Base-by-base conservation (phyloP, 1,139 yeast species). In the Protomyces macrosporus region DNA sequence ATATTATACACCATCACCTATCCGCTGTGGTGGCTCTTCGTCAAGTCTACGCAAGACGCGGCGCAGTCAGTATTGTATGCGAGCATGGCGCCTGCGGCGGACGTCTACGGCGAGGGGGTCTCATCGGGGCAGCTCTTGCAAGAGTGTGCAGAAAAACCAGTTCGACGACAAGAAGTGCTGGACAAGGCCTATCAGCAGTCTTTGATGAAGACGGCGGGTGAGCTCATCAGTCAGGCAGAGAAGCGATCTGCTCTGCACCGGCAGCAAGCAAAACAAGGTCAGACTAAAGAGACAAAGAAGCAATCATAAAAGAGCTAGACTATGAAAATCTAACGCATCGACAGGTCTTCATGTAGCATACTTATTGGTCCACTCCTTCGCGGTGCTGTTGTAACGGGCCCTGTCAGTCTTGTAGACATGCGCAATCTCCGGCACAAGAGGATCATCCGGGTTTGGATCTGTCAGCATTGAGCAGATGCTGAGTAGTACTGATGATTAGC, bases 391-490 rank as follows among this genome's bases (percentile, higher is more conserved):
- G 76, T 91, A 93, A 78, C 91, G 89, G 66, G 90, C 81, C 76
- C 96, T 84, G 79, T 93, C 98, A 70, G 90, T 90, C 81, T 91
- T 91, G 81, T 93, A 95, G 70, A 90, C 85, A 75, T 93, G 96
- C 67, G 98, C 98, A 72, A 93, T 93, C 78, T 93, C 98, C 35
- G 98, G 98, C 57, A 93, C 99, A 75, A 95, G 84, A 67, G 98
- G 98, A 81, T 93, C 98, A 76, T 93, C 98, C 39, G 98, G 98
- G 75, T 93, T 93, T 64, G 98, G 97, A 76, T 91, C 98, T 53
- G 98, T 91, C 75, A 89, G 82, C 77, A 90, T 81, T 35, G 96
- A 90, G 75, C 96, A 89, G 74, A 90, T 89, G 60, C 96, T 88
- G 72, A 90, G 81, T 72, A 90, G 82, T 59, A 90, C 95, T 79